Evolutionary conservation across 352 stramenopile genomes (phyloP).

Genomic region (Pythium folliculosum): DNA sequence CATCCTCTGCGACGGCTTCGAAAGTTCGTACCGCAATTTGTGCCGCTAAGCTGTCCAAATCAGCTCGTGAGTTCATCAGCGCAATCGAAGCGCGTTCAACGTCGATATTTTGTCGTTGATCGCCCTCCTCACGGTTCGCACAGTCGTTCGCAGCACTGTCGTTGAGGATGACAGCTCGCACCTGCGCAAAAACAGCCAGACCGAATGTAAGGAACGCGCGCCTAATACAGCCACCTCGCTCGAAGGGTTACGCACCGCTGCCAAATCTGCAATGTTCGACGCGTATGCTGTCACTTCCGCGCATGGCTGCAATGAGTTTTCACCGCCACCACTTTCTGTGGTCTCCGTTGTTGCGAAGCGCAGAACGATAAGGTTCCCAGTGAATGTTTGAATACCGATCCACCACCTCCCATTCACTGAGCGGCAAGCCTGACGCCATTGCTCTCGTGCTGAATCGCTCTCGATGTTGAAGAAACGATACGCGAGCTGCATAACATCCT

Average conservation of each 20-base stretch:
- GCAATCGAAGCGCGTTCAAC: slow-evolving; percentile 10
- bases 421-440: slow-evolving; percentile 41
- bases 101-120: not conserved
- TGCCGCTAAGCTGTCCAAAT: slow-evolving; percentile 8
- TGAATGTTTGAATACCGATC: slow-evolving; percentile 44
- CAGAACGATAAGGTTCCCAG: slow-evolving; percentile 52
- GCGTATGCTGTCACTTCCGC: slow-evolving; percentile 55
- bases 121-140: not conserved
- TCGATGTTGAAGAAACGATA: slow-evolving; percentile 15
- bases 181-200: slow-evolving; percentile 29
- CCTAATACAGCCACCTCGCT: not conserved
- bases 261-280: slow-evolving; percentile 58
- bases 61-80: slow-evolving; percentile 1
- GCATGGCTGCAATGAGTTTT: slow-evolving; percentile 25
- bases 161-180: slow-evolving; percentile 48
- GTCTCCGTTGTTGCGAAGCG: slow-evolving; percentile 21
- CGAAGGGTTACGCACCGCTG: slow-evolving; percentile 37
- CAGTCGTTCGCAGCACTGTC: not conserved
- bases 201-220: not conserved
- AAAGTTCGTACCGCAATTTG: slow-evolving; percentile 7
- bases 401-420: slow-evolving; percentile 51
- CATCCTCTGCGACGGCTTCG: not conserved
- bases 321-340: slow-evolving; percentile 1
- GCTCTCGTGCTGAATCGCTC: not conserved
- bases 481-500: slow-evolving; percentile 12